Percentiles rank a stretch among this genome's conserved stretches.
Evolutionary conservation across 1,139 yeast genomes (phyloP).

Genomic region (Trichomonascaceae sp.): DNA sequence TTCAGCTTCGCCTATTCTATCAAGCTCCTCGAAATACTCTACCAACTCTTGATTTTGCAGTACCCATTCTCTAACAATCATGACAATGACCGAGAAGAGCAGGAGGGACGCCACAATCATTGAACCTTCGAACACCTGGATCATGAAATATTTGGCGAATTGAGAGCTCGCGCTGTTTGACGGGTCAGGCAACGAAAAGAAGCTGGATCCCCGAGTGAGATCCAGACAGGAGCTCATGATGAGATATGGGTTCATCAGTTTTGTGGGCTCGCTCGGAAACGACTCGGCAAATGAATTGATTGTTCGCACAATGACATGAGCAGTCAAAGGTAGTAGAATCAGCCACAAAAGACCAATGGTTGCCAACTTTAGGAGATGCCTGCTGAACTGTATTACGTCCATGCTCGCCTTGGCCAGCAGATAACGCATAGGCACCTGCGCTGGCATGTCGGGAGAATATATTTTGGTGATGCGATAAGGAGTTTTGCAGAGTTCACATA

Average conservation of each 20-base stretch:
- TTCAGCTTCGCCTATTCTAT: constrained; percentile 6
- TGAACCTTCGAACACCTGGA: constrained; percentile 21
- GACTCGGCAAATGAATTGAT: constrained; percentile 14
- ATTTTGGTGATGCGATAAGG: constrained; percentile 61
- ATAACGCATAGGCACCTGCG: constrained; percentile 40
- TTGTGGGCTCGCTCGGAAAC: constrained; percentile 9
- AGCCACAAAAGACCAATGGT: constrained; percentile 14
- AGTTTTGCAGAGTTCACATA: constrained; percentile 84
- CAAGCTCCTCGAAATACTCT: constrained; percentile 8
- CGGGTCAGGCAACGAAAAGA: constrained; percentile 4
- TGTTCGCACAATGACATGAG: constrained; percentile 9
- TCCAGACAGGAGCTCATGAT: constrained; percentile 1
- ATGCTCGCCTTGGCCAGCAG: constrained; percentile 21
- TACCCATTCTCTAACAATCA: constrained; percentile 28
- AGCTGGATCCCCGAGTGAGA: constrained; percentile 1
- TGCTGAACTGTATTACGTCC: constrained; percentile 9
- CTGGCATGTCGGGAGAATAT: constrained; percentile 61
- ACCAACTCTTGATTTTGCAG: constrained; percentile 19
- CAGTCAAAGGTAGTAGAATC: constrained; percentile 11
- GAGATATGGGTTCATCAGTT: constrained; percentile 4
- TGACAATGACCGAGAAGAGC: constrained; percentile 17
- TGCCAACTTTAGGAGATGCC: constrained; percentile 8
- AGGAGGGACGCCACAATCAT: constrained; percentile 17
- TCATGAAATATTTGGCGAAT: constrained; percentile 4
- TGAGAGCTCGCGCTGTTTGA: constrained; percentile 2